A percentile compares a stretch with the other conserved stretches of the same genome.
phyloP scores from a whole-genome alignment of 306 rosid species.

The Coriaria nepalensis region DNA sequence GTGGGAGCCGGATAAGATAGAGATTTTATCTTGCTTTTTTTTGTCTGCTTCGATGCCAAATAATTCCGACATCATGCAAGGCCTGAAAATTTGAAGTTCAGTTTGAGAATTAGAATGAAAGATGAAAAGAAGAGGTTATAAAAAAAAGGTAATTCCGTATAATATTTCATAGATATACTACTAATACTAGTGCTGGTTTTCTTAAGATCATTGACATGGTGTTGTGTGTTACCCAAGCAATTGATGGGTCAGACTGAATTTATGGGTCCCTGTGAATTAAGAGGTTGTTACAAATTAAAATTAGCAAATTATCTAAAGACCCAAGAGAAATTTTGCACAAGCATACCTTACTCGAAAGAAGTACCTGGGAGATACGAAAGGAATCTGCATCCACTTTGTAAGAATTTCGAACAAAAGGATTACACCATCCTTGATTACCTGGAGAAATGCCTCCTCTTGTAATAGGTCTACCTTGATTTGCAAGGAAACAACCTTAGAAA shows the following conservation, averaged over 20 bases:
- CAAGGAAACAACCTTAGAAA: conserved; percentile 22
- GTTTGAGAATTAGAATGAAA: not conserved
- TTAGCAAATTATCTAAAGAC: too few relatives aligned
- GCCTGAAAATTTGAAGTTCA: conserved; percentile 29
- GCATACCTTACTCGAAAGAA: conserved; percentile 50
- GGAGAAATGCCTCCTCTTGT: conserved; percentile 13
- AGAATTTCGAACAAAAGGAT: conserved; percentile 18
- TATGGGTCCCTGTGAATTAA: too few relatives aligned
- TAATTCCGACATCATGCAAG: conserved; percentile 36
- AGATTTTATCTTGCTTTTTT: conserved; percentile 18
- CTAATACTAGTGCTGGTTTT: too few relatives aligned
- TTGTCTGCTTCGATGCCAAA: conserved; percentile 23
- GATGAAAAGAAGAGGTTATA: not conserved
- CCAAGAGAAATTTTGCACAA: not conserved
- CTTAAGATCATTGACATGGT: too few relatives aligned
- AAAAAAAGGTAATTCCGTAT: not conserved
- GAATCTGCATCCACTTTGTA: conserved; percentile 35
- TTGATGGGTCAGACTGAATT: too few relatives aligned
- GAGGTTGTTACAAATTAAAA: too few relatives aligned
- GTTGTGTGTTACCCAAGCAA: too few relatives aligned
- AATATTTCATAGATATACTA: too few relatives aligned
- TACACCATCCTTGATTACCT: conserved; percentile 22
- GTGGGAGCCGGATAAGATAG: conserved; percentile 22
- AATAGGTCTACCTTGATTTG: conserved; percentile 12
- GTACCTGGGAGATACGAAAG: conserved; percentile 34